Base-by-base conservation (phyloP, 495 filamentous ascomycete genomes). In the Tuber melanosporum region DNA sequence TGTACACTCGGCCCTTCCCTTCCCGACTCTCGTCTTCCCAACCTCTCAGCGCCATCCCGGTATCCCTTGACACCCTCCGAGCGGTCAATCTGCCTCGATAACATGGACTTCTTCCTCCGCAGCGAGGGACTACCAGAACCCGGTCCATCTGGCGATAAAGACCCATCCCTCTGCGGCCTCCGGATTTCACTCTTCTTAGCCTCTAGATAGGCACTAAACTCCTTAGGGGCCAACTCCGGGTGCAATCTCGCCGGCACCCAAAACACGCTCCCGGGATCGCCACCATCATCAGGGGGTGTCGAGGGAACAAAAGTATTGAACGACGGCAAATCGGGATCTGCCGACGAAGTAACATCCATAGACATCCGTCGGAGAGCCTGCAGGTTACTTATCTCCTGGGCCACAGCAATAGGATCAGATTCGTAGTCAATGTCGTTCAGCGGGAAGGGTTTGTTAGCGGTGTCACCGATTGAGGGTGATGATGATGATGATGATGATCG, bases 231-330 rank as follows among this genome's bases (percentile, higher is more conserved):
- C 45, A 99, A 86, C 85, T 98, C 95, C 19, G 95, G 95, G 82
- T 99, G 95, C 26, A 98, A 87, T 75, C 94, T 89, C 39, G 95
- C 95, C 0, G 95, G 95, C 42, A 99, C 95, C 95, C 95, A 99
- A 75, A 98, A 93, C 72, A 98, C 85, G 77, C 93, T 89, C 2
- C 94, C 93, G 6, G 93, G 89, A 85, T 98, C 96, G 81, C 94
- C 91, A 83, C 97, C 95, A 83, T 93, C 89, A 78, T 94, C 92
- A 71, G 90, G 89, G 46, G 90, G 90, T 10, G 90, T 90, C 6
- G 93, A 89, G 1, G 94, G 91, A 80, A 93, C 89, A 71, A 89
- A 85, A 57, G 84, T 86, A 74, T 89, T 90, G 85, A 95, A 97
- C 19, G 91, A 91, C 46, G 96, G 93, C 73, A 99, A 87, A 84